Percentiles rank a stretch among this genome's conserved stretches.
Evolutionary conservation across 306 rosid species (phyloP).

Genomic region (Cicer bijugum): DNA sequence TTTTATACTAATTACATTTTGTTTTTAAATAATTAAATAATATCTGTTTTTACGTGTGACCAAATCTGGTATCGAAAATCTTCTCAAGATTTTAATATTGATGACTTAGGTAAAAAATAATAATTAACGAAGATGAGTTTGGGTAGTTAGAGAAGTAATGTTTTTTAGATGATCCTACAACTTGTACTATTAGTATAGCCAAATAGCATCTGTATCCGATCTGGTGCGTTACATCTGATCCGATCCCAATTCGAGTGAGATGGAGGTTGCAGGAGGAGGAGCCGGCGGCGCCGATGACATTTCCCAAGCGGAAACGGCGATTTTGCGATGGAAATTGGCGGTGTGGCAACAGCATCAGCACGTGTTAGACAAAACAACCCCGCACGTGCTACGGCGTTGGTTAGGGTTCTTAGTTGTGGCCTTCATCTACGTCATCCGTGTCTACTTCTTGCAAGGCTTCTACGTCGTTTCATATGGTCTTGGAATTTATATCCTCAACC

Average conservation of each 20-base stretch:
- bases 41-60: too few species aligned
- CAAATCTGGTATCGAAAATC: too few species aligned
- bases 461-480: slow-evolving; percentile 92
- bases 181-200: too few species aligned
- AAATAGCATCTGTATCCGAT: neutral
- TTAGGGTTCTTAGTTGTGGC: slow-evolving; percentile 60
- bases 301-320: slow-evolving; percentile 53
- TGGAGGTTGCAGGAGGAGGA: slow-evolving; percentile 54
- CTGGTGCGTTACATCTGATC: neutral
- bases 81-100: too few species aligned
- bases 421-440: slow-evolving; percentile 71
- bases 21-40: too few species aligned
- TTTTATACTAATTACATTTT: too few species aligned
- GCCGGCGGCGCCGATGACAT: slow-evolving; percentile 33
- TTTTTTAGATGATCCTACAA: neutral
- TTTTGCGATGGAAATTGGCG: slow-evolving; percentile 63
- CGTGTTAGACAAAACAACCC: slow-evolving; percentile 76
- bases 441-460: slow-evolving; percentile 79
- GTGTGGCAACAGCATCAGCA: slow-evolving; percentile 70
- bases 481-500: slow-evolving; percentile 91
- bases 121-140: neutral
- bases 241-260: neutral
- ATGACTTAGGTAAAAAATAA: too few species aligned
- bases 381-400: slow-evolving; percentile 80
- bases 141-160: neutral